Evolutionary conservation across 306 rosid species (phyloP).

Genomic region (Biancaea sappan): DNA sequence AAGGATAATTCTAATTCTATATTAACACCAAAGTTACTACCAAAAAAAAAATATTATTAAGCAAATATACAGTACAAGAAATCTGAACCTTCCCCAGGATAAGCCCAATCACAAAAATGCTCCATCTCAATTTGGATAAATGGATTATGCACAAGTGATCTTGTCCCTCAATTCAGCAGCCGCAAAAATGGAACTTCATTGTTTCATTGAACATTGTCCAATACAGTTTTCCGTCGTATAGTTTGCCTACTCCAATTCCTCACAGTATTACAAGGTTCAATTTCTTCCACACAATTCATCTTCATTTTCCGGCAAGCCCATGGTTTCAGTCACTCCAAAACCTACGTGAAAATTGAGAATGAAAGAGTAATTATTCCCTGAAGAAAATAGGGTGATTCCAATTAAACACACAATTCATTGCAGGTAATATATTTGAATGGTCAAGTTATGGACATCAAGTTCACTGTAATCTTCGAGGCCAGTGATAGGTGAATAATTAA

Average conservation of each 20-base stretch:
- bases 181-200: slow-evolving; percentile 38
- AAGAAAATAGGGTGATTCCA: not conserved
- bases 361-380: slow-evolving; percentile 25
- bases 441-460: too few species aligned
- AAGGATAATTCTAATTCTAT: too few species aligned
- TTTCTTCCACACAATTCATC: slow-evolving; percentile 11
- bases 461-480: too few species aligned
- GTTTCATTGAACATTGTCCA: slow-evolving; percentile 5
- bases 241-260: slow-evolving; percentile 26
- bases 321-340: slow-evolving; percentile 26
- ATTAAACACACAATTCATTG: not conserved
- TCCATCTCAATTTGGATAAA: not conserved
- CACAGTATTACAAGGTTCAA: slow-evolving; percentile 19
- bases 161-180: slow-evolving; percentile 26
- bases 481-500: too few species aligned
- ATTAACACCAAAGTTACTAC: not conserved
- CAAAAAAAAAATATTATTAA: not conserved
- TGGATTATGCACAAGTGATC: slow-evolving; percentile 22
- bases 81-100: not conserved
- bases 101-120: slow-evolving; percentile 23
- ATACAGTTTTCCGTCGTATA: not conserved
- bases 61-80: slow-evolving; percentile 22
- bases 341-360: slow-evolving; percentile 38
- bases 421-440: too few species aligned
- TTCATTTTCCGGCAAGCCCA: slow-evolving; percentile 25